Base-by-base conservation (phyloP, 1,139 yeast species). In the Debaryomyces sp. region DNA sequence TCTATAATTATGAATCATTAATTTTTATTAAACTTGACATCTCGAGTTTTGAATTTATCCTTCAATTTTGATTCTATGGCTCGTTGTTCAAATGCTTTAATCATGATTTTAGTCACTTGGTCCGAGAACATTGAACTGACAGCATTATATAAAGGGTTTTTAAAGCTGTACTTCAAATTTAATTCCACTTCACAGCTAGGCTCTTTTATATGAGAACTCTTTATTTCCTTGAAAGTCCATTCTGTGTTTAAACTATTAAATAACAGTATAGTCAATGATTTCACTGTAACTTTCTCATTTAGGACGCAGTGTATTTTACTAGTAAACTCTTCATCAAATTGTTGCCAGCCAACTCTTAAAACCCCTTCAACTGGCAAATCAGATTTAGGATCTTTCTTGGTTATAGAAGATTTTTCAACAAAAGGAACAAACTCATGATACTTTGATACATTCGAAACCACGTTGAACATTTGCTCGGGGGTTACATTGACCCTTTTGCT, bases 381-480 rank as follows among this genome's bases (percentile, higher is more conserved):
- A 0, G 70, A 62, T 0, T 45, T 50, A 1, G 59, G 53, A 55
- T 82, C 82, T 22, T 72, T 59, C 38, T 63, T 59, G n/a, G 74
- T 78, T 12, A 90, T 77, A 54, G 77, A 81, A 0, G 97, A 89
- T 22, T 80, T 80, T 7, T 78, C 75, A 53, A 96, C 92, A 64
- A 89, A 92, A 0, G 99, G 99, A 17, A 94, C 84, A 60, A 92
- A 94, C 53, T 85, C 77, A 29, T 80, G 73, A 65, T 94, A 94
- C 41, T 78, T 68, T 18, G 82, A 79, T 2, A 94, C 95, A 49
- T 87, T 85, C 1, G 95, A 79, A 1, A 94, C 90, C 2, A 90
- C 84, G 5, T 77, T 69, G 62, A 84, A 88, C 51, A 89, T 73
- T 23, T 78, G 66, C 12, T 64, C 54, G 1, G 84, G 81, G 0